phyloP scores from a whole-genome alignment of 805 yeast genomes.

The Suhomyces xylopsoci region DNA sequence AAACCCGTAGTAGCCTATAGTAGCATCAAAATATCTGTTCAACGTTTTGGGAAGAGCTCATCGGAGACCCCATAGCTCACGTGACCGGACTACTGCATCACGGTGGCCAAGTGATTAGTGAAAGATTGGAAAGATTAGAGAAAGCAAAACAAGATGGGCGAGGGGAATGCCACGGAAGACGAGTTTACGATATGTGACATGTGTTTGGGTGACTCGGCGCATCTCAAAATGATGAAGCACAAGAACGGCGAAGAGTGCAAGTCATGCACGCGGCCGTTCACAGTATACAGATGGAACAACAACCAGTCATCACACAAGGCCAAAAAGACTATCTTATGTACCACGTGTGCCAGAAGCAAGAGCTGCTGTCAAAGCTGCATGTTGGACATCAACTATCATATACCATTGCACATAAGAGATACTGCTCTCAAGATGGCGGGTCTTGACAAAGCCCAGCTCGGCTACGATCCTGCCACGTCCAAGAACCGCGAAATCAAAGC shows the following conservation, averaged over 20 bases:
- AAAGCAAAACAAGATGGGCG: not conserved
- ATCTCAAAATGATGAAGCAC: conserved; percentile 70
- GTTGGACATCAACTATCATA: conserved; percentile 74
- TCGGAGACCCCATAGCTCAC: not conserved
- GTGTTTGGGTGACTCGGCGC: conserved; percentile 68
- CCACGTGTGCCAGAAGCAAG: conserved; percentile 71
- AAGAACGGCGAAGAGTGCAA: conserved; percentile 77
- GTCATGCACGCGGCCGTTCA: conserved; percentile 80
- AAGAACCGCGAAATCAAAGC: conserved; percentile 37
- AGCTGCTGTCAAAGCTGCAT: conserved; percentile 89
- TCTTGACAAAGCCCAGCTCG: conserved; percentile 13
- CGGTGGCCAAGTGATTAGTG: too few relatives aligned
- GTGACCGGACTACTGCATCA: not conserved
- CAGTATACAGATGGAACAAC: conserved; percentile 73
- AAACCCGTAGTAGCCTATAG: too few relatives aligned
- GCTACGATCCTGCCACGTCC: conserved; percentile 17
- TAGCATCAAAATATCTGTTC: not conserved
- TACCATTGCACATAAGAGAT: conserved; percentile 78
- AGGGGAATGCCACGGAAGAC: conserved; percentile 5
- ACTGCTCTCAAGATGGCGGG: conserved; percentile 75
- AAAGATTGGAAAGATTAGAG: not conserved
- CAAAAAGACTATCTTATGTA: conserved; percentile 68
- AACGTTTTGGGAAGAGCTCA: not conserved
- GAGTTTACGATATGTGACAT: conserved; percentile 62
- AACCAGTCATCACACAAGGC: conserved; percentile 40